Evolutionary conservation across 805 yeast species (phyloP).

Genomic region (Candida vaughaniae): DNA sequence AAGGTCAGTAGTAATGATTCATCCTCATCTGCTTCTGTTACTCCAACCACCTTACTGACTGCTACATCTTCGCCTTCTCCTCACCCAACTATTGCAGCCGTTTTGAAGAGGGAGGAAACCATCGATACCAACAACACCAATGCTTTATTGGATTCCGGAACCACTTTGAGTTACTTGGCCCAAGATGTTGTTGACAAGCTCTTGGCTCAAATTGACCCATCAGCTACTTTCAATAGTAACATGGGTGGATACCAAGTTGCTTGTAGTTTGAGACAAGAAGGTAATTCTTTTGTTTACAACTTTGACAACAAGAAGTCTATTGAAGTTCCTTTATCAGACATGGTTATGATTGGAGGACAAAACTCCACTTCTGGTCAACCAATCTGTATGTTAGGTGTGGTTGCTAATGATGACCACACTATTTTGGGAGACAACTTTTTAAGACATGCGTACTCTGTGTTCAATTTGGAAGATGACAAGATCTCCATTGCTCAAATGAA

Average conservation of each 20-base stretch:
- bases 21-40: constrained; percentile 6
- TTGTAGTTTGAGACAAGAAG: constrained; percentile 13
- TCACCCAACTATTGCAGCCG: constrained; percentile 12
- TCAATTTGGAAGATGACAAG: constrained; percentile 56
- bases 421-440: constrained; percentile 64
- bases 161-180: constrained; percentile 19
- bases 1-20: constrained; percentile 7
- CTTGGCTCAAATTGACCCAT: constrained; percentile 11
- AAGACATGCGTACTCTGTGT: constrained; percentile 61
- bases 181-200: constrained; percentile 10
- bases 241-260: constrained; percentile 14
- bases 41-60: constrained; percentile 10
- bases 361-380: constrained; percentile 11
- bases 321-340: constrained; percentile 16
- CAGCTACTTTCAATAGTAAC: constrained; percentile 9
- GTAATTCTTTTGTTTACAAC: constrained; percentile 10
- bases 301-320: constrained; percentile 12
- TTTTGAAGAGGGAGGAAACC: constrained; percentile 8
- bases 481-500: constrained; percentile 50
- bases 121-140: constrained; percentile 4
- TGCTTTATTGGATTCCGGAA: constrained; percentile 21
- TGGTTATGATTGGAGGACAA: constrained; percentile 15
- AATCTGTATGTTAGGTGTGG: constrained; percentile 14
- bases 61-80: constrained; percentile 4
- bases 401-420: constrained; percentile 7